Base-by-base conservation (phyloP, 2,329 filamentous ascomycete species). In the Pseudocercospora eumusae region DNA sequence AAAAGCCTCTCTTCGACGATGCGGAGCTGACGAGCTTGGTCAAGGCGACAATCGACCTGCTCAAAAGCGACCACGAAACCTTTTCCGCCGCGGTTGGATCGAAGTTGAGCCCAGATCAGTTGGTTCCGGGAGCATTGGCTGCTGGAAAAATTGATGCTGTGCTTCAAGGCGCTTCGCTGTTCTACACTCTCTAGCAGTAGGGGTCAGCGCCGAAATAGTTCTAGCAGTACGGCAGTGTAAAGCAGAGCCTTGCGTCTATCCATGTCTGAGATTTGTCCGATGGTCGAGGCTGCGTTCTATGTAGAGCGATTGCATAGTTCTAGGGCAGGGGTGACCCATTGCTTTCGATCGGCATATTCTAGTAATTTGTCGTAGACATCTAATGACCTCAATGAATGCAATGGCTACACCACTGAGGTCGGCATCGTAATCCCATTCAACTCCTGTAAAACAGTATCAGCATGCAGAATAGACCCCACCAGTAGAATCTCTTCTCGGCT, bases 261-360 rank as follows among this genome's bases (percentile, higher is more conserved):
- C 10, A 63, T 62, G 47, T 71, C 69, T 42, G 68, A 68, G 20
- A 69, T 63, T 27, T 69, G 67, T 15, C 75, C 75, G 6, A 77
- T 76, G 5, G 74, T 76, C 27, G 71, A 74, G 5, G 74, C 75
- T 3, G 75, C 74, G 55, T 76, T 76, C 75, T n/a, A n/a, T n/a
- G n/a, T 75, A 76, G 7, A 77, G 71, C 47, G 74, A 75, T 59
- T 76, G 74, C 74, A n/a, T n/a, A n/a, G n/a, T n/a, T 74, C 77
- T 0, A 76, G 69, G 1, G 75, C 74, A 0, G 75, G 74, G 36
- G 77, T 76, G 6, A 76, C 68, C 54, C 59, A 70, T 59, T 70
- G 65, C 4, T 62, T 61, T 33, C 70, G 73, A 0, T 68, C 65
- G 0, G 66, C 62, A 23, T n/a, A n/a, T n/a, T n/a, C n/a, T 74